Evolutionary conservation across 2,329 filamentous ascomycete genomes (phyloP), one percentile per base, ranked within the genome.

Genomic region (Lasiodiplodia sp.): DNA sequence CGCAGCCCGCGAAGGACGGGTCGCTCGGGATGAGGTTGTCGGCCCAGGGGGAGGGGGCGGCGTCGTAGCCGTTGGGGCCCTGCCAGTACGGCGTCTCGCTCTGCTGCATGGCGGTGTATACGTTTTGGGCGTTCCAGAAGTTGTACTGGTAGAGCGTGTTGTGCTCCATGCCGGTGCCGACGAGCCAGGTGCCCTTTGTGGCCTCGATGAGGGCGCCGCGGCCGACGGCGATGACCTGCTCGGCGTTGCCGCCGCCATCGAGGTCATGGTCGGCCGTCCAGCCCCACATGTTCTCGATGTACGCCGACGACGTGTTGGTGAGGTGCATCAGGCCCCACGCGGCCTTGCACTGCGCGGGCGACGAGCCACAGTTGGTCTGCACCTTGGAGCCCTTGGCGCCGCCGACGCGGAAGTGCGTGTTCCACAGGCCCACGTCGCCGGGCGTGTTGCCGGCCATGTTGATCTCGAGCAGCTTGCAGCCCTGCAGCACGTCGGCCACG

Each of bases 231-330:
- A 84, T 84, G 25, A 79, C 75, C 57, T 76, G 82, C 64, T 79
- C 80, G 51, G 71, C 70, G 58, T 44, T 34, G 12, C 14, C 2
- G 25, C 55, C 65, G 31, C 31, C 31, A 58, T 83, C 79, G 18
- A 88, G 78, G 69, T 84, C 83, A 76, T 88, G 86, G 71, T 88
- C 86, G 0, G 85, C 84, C 1, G 82, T 81, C 84, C 84, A 86
- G 73, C 81, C 82, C 86, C 84, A 87, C 69, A 81, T 79, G 70
- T 86, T 87, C 73, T 88, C 86, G 57, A 87, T 80, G 71, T 87
- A 87, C 8, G 82, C 82, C 1, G 83, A 83, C 0, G 82, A 82
- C 0, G 77, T 77, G 8, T 75, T 69, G 0, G 82, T 82, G 11
- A 88, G 76, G 72, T 89, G 86, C 38, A 89, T 75, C 65, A 86